phyloP scores from a whole-genome alignment of 192 early-diverging fungal genomes.

The Rhizophagus clarus region DNA sequence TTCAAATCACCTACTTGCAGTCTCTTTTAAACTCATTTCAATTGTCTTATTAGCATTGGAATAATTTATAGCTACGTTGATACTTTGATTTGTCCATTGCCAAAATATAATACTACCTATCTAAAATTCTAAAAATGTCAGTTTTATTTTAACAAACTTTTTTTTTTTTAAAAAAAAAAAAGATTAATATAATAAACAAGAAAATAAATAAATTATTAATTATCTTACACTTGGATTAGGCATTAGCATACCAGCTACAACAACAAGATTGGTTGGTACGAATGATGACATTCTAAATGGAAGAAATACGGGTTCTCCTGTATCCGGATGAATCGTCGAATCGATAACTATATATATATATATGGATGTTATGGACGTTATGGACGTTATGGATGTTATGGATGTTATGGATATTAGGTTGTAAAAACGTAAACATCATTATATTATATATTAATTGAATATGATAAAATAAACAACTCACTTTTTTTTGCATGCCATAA shows the following conservation, averaged over 20 bases:
- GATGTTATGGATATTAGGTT: no score
- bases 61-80: conserved; percentile 87
- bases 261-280: conserved; percentile 80
- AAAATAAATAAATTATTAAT: background rate
- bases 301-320: conserved; percentile 73
- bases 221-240: conserved; percentile 72
- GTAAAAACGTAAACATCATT: no score
- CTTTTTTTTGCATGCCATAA: conserved; percentile 77
- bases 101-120: conserved; percentile 67
- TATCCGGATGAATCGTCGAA: conserved; percentile 81
- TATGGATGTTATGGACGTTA: no score
- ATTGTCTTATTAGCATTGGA: conserved; percentile 84
- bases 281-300: conserved; percentile 86
- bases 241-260: conserved; percentile 83
- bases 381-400: no score
- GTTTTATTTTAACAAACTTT: background rate
- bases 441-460: no score
- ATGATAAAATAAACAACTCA: no score
- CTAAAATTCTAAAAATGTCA: conserved; percentile 25
- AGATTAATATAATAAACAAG: no score
- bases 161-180: background rate
- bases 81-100: conserved; percentile 82
- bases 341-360: conserved; percentile 56
- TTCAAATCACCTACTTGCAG: conserved; percentile 59
- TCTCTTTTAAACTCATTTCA: conserved; percentile 71